These are phyloP conservation scores for Dactylonectria macrodidyma DNA, from an alignment of 2,329 filamentous ascomycete species.

Conservation along the genomic window DNA sequence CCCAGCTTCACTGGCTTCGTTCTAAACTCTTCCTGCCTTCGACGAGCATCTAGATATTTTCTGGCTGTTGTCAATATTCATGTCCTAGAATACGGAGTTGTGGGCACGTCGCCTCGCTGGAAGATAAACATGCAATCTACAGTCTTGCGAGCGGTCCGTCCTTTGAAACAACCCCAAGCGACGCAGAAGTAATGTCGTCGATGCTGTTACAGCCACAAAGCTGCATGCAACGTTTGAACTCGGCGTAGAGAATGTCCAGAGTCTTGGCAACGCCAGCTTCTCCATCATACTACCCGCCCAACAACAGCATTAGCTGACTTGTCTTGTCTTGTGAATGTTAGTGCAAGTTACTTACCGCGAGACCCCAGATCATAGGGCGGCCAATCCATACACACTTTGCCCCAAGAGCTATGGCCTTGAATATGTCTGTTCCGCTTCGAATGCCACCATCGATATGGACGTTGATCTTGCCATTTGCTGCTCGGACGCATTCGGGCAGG, in stretches of 20 bases:
- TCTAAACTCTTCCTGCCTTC: too few species aligned
- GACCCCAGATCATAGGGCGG: slow-evolving; percentile 9
- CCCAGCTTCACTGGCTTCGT: too few species aligned
- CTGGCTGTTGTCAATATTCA: too few species aligned
- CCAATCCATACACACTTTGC: slow-evolving; percentile 19
- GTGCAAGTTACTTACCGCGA: background rate
- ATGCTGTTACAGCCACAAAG: slow-evolving; percentile 13
- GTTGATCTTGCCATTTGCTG: background rate
- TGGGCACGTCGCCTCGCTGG: too few species aligned
- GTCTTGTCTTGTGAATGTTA: too few species aligned
- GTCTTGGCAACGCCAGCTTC: slow-evolving; percentile 15
- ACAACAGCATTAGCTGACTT: too few species aligned
- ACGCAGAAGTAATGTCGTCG: slow-evolving; percentile 12
- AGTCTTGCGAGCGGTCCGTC: slow-evolving; percentile 21
- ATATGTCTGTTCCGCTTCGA: slow-evolving; percentile 16
- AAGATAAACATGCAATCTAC: background rate
- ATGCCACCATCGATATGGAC: slow-evolving; percentile 22
- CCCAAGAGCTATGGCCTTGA: slow-evolving; percentile 22
- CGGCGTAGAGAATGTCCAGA: slow-evolving; percentile 18
- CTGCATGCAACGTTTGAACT: slow-evolving; percentile 27
- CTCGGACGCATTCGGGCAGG: background rate
- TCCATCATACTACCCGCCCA: slow-evolving; percentile 7
- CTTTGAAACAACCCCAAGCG: background rate
- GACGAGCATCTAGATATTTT: too few species aligned
- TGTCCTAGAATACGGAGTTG: too few species aligned